Evolutionary conservation across 2,329 filamentous ascomycete species (phyloP).

Genomic region (Cryphonectria radicalis): DNA sequence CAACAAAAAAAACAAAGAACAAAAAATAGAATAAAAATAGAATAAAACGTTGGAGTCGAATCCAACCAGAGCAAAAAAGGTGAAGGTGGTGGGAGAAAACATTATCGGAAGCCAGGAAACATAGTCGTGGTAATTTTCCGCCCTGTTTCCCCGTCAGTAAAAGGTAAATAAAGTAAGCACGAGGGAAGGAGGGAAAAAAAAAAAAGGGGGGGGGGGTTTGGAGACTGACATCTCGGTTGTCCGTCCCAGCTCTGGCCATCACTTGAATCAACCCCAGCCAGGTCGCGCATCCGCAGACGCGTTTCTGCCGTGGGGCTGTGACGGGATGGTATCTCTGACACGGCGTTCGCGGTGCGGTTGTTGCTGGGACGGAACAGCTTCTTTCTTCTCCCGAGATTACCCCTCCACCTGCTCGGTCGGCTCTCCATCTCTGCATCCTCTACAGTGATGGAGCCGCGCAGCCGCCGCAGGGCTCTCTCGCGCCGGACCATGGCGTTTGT

Average conservation of each 20-base stretch:
- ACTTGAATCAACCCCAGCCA: conserved; percentile 35
- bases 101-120: conserved; percentile 25
- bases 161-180: neutral
- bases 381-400: conserved; percentile 29
- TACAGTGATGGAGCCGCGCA: conserved; percentile 58
- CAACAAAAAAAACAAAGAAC: conserved; percentile 5
- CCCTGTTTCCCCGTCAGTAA: neutral
- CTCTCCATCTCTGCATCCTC: conserved; percentile 43
- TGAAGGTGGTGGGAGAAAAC: too few species aligned
- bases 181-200: neutral
- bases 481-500: conserved; percentile 87
- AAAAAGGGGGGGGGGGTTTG: neutral
- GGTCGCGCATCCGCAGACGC: conserved; percentile 37
- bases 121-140: conserved; percentile 14
- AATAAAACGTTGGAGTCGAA: neutral
- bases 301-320: conserved; percentile 20
- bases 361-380: conserved; percentile 32
- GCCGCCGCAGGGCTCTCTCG: conserved; percentile 69
- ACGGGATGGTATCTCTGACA: conserved; percentile 25
- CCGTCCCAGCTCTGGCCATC: conserved; percentile 27
- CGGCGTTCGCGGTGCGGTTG: conserved; percentile 31
- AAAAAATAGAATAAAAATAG: conserved; percentile 16
- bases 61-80: neutral
- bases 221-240: conserved; percentile 26
- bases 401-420: conserved; percentile 31